Evolutionary conservation across 352 stramenopile genomes (phyloP), one percentile per base, ranked within the genome.

Genomic region (Globisporangium takayamanum): DNA sequence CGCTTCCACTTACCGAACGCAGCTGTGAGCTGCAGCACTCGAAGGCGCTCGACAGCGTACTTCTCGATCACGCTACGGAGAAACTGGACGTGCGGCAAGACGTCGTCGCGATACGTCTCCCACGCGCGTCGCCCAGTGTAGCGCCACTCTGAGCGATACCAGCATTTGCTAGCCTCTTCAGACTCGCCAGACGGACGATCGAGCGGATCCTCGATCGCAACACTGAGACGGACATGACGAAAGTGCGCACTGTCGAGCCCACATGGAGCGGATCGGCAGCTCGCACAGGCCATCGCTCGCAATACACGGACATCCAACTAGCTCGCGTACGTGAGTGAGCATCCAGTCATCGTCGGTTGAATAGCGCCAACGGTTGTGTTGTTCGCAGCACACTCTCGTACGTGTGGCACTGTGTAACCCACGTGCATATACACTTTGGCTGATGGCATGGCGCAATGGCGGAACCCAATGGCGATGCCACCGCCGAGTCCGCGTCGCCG

Each of bases 401-500:
- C 22, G 22, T 22, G 22, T 22, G 22, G 22, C 22, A 22, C 22
- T 22, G 22, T 44, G 6, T 5, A 28, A 15, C 39, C 22, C 22
- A 22, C 22, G 22, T 22, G 22, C 22, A 22, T 22, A 22, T 22
- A 22, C n/a, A 36, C 26, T 26, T 42, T 58, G 42, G 22, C 22
- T 22, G 22, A 22, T 22, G 22, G 16, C 53, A 59, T 59, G 54
- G 54, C 33, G n/a, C 54, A 51, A 59, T 59, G 44, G 42, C 44
- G 30, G 42, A 33, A 45, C 18, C n/a, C 41, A 6, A 42, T 45
- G 18, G 26, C 15, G 12, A 50, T 50, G 33, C 33, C 33, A 25
- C 25, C 41, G 18, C 16, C 28, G 18, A 50, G 53, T 18, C 25
- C 30, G 26, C 54, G 5, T 18, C 54, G 36, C 39, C 20, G n/a